A percentile compares a stretch with the other conserved stretches of the same genome.
Conservation (phyloP, 2,329 filamentous ascomycete species). For the Westerdykella aurantiaca region DNA sequence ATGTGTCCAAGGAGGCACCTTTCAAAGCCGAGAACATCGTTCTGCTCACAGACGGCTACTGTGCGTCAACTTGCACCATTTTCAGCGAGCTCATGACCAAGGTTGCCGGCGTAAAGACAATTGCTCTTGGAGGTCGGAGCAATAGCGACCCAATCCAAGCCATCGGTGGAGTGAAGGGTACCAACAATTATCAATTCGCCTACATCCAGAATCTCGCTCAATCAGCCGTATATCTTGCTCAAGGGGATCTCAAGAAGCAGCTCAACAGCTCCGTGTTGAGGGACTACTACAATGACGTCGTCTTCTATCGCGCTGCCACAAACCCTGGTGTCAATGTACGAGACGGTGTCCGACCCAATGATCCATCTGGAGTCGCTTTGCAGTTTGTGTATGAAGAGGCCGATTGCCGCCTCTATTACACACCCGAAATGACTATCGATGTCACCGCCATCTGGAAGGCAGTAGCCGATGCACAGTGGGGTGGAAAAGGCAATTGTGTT, state of each 20-base stretch:
- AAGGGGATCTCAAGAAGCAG: constrained; percentile 13
- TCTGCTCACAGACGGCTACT: constrained; percentile 54
- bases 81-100: constrained; percentile 52
- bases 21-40: constrained; percentile 51
- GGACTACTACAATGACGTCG: constrained; percentile 23
- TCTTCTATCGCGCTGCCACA: constrained; percentile 19
- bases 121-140: constrained; percentile 48
- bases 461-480: constrained; percentile 35
- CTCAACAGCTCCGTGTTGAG: constrained; percentile 23
- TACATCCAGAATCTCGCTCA: constrained; percentile 27
- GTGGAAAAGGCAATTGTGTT: constrained; percentile 28
- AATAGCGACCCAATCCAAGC: constrained; percentile 49
- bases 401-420: constrained; percentile 38
- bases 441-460: constrained; percentile 35
- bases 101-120: constrained; percentile 50
- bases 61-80: constrained; percentile 54
- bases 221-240: constrained; percentile 13
- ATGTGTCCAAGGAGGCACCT: constrained; percentile 43
- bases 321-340: constrained; percentile 28
- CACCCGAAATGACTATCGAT: constrained; percentile 38
- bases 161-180: constrained; percentile 51
- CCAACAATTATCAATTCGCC: constrained; percentile 32
- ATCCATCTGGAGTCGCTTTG: constrained; percentile 28
- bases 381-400: constrained; percentile 39
- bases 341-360: constrained; percentile 30